phyloP scores from a whole-genome alignment of 208 protist species.

The Leishmania amazonensis region DNA sequence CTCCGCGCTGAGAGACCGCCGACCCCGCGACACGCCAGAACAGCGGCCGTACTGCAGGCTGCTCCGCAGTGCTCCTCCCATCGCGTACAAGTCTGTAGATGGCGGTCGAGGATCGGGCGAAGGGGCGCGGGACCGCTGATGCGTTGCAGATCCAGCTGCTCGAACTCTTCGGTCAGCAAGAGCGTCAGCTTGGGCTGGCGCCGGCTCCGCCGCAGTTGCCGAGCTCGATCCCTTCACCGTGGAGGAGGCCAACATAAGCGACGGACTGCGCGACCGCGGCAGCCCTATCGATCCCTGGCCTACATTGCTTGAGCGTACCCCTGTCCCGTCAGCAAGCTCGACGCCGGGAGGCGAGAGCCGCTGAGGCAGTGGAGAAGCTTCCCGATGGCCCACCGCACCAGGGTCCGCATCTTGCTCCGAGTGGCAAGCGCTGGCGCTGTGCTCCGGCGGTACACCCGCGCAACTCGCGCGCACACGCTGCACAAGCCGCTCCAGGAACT shows the following conservation, averaged over 20 bases:
- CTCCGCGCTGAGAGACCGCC: conserved; percentile 29
- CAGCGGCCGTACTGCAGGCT: conserved; percentile 46
- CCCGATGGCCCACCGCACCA: neutral
- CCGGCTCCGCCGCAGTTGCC: neutral
- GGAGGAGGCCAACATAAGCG: neutral
- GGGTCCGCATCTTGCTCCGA: neutral
- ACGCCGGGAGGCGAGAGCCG: neutral
- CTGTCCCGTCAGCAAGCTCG: neutral
- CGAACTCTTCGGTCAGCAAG: neutral
- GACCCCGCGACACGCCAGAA: conserved; percentile 35
- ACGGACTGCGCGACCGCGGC: conserved; percentile 26
- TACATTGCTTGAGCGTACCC: neutral
- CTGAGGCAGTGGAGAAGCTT: neutral
- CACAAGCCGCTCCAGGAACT: conserved; percentile 31
- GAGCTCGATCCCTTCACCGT: neutral
- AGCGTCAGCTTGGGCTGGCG: neutral
- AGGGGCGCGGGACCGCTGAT: conserved; percentile 6
- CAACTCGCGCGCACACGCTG: conserved; percentile 29
- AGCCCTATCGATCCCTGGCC: neutral
- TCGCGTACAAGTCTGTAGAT: conserved; percentile 31
- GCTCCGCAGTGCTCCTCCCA: conserved; percentile 29
- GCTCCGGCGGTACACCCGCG: neutral
- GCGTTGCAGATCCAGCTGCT: neutral
- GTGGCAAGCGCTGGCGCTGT: neutral
- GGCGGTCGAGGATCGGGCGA: conserved; percentile 41